These are phyloP conservation scores for Holtermanniella nyarrowii DNA, from an alignment of 768 basidiomycete genomes.

Conservation along the genomic window DNA sequence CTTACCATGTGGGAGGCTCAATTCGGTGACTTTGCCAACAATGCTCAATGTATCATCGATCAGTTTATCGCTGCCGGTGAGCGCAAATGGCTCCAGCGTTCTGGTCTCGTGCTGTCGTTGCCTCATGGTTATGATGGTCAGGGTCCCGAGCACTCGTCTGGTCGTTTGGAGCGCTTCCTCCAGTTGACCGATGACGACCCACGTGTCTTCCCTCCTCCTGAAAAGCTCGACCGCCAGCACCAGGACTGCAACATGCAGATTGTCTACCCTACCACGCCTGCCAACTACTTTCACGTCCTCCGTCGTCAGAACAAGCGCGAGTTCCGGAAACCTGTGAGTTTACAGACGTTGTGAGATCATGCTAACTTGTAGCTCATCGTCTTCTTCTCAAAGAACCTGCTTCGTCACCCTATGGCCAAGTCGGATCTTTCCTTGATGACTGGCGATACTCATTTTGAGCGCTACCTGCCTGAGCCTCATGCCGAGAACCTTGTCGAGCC, in stretches of 20 bases:
- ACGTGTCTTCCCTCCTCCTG: constrained; percentile 69
- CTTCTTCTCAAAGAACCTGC: constrained; percentile 94
- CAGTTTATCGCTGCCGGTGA: constrained; percentile 98
- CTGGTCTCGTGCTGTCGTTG: constrained; percentile 74
- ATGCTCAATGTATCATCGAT: constrained; percentile 94
- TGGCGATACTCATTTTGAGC: constrained; percentile 80
- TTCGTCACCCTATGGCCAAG: constrained; percentile 87
- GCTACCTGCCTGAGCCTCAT: constrained; percentile 79
- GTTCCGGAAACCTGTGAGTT: constrained; percentile 83
- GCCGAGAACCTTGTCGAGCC: constrained; percentile 60
- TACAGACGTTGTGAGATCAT: neutral
- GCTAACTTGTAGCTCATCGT: constrained; percentile 55
- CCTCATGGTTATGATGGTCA: constrained; percentile 98
- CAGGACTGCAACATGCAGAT: constrained; percentile 99
- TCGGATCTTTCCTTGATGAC: constrained; percentile 80
- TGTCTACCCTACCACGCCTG: constrained; percentile 91
- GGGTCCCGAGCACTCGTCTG: constrained; percentile 95
- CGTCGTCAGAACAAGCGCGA: constrained; percentile 95
- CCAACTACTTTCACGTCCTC: constrained; percentile 96
- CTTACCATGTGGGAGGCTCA: constrained; percentile 98
- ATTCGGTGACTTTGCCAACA: constrained; percentile 94
- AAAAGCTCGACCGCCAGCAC: constrained; percentile 88
- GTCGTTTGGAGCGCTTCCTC: constrained; percentile 87
- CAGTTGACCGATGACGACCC: constrained; percentile 98
- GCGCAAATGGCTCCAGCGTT: constrained; percentile 92